Evolutionary conservation across 441 rosid species (phyloP), one percentile per base, ranked within the genome.

Genomic region (Viola pubescens): DNA sequence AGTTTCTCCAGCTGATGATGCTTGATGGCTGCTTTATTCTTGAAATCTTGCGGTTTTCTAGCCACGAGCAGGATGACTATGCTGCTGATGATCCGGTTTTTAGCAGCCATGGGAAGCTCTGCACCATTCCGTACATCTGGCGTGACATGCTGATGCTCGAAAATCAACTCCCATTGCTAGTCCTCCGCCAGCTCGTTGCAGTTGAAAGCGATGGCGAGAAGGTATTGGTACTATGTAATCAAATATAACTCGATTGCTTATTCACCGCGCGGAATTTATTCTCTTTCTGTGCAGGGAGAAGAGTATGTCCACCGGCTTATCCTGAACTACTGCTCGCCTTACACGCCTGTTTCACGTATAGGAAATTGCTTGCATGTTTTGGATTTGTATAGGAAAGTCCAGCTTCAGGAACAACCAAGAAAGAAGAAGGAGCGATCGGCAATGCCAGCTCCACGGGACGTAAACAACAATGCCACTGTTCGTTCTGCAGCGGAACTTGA

Each of bases 21-120:
- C 55, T 68, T 5, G 87, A 82, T 51, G 84, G 87, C 3, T 82
- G 84, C 46, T 82, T 82, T 69, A 77, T 79, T 82, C 72, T 79
- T 5, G 87, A 82, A 60, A 63, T 77, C 52, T 41, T 82, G 10
- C 58, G 73, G 5, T 37, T 54, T 6, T 38, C 19, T 44, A 9
- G 66, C 6, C 63, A 41, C 53, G n/a, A 61, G 0, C 8, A 26
- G 59, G 65, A 63, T 9, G 75, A 70, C 37, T 75, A 77, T n/a
- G 66, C 66, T 0, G 34, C 7, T 9, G 58, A 70, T 49, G 82
- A 82, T 52, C 84, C 87, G 0, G 51, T 82, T 45, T 82, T 82
- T 54, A 64, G 84, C 66, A 49, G 12, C 42, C 84, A 79, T 52
- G 84, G 87, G 52, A 72, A 59, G 72, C 56, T 74, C 9, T 56